Base-by-base conservation (phyloP, 1,284 basidiomycete species). In the Melanopsichium pennsylvanicum region DNA sequence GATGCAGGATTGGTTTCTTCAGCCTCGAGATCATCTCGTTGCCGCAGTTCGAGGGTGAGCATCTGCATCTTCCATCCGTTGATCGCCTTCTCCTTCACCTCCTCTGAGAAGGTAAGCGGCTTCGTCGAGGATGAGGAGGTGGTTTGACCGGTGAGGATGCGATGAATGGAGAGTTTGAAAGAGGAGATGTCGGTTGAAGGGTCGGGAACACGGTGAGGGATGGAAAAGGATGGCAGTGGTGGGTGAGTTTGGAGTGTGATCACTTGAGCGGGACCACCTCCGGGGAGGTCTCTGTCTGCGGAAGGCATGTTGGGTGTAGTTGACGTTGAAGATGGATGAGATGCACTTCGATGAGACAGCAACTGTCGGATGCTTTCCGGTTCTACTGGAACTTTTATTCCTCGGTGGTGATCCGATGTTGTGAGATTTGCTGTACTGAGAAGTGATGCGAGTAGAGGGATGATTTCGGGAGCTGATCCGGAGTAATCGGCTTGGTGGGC, bases 61-160 rank as follows among this genome's bases (percentile, higher is more conserved):
- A 76, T 74, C 41, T 72, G 62, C 51, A 76, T 73, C 31, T 78
- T 71, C 79, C 79, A 81, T 23, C 72, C 67, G 19, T 77, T 74
- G 44, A 81, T 72, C 13, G 78, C 73, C 41, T 67, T 62, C 36
- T 75, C 70, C 54, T 78, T 78, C 48, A 81, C 58, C 40, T 76
- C 66, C 41, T 81, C 78, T 5, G 72, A 74, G 63, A 61, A 67
- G 9, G 72, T 75, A 38, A 76, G 61, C 8, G 70, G 57, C 29
- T 59, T 62, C 1, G 62, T 66, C 19, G 67, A 62, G 9, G 60
- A 66, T 6, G 45, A 29, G 8, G 51, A 43, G 38, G 58, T 41
- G 50, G 64, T 74, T 48, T 75, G 72, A 11, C 76, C 76, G 15
- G 69, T 74, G 57, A 78, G 70, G 35, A 78, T 75, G 52, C 71